phyloP scores from a whole-genome alignment of 164 flowering plant species.

The Aristolochia californica region DNA sequence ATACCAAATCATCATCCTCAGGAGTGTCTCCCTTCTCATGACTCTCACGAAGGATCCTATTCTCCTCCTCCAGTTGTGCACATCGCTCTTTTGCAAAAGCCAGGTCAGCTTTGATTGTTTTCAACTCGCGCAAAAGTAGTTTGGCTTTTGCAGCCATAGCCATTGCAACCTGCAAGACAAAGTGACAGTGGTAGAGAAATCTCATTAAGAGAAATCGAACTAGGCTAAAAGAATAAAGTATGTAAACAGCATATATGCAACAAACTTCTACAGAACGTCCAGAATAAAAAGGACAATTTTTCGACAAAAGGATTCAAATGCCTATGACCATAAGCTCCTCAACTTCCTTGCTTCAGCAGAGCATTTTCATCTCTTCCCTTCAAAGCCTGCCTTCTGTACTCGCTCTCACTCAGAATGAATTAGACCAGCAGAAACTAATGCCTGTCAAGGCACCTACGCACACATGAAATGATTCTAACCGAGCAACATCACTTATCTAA shows the following conservation, averaged over 20 bases:
- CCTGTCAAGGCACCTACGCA: too few relatives aligned
- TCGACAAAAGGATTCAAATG: not conserved
- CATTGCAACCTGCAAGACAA: constrained; percentile 75
- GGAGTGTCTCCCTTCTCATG: constrained; percentile 62
- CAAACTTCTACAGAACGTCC: too few relatives aligned
- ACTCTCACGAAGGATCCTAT: constrained; percentile 60
- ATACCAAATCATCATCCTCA: constrained; percentile 93
- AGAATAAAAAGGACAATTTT: not conserved
- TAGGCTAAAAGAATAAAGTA: not conserved
- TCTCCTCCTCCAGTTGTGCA: constrained; percentile 94
- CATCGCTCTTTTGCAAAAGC: constrained; percentile 88
- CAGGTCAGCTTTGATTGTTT: constrained; percentile 86
- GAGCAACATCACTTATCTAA: too few relatives aligned
- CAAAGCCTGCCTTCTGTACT: too few relatives aligned
- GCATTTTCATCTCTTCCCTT: too few relatives aligned
- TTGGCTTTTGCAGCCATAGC: constrained; percentile 98
- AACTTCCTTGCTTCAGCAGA: too few relatives aligned
- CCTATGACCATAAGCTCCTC: too few relatives aligned
- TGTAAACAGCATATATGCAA: not conserved
- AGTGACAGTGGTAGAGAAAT: not conserved
- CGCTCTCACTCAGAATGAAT: too few relatives aligned
- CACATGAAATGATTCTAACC: too few relatives aligned
- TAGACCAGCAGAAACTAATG: too few relatives aligned
- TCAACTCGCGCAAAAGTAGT: constrained; percentile 81
- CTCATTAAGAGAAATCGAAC: not conserved